These are phyloP conservation scores for Cardiospermum halicacabum DNA, from an alignment of 345 rosid genomes.

Conservation along the genomic window DNA sequence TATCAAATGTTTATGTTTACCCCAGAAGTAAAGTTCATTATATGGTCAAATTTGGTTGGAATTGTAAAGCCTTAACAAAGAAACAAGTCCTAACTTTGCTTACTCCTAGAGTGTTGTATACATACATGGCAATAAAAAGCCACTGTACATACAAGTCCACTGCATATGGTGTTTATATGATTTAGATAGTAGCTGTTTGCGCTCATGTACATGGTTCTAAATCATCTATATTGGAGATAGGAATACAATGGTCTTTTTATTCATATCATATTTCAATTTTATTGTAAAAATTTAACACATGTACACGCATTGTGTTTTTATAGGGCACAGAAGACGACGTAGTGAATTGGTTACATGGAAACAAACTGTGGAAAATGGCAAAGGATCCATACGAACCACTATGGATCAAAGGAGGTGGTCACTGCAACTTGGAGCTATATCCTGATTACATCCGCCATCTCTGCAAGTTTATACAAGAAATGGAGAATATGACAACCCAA, in stretches of 20 bases:
- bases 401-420: slow-evolving; percentile 99
- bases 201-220: background rate
- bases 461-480: slow-evolving; percentile 70
- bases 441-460: slow-evolving; percentile 91
- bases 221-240: background rate
- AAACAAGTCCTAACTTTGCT: no score
- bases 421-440: slow-evolving; percentile 93
- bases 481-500: slow-evolving; percentile 76
- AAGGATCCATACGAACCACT: slow-evolving; percentile 89
- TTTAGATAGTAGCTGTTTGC: background rate
- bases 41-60: no score
- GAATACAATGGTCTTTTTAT: no score
- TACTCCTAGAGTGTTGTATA: no score
- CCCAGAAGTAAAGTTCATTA: no score
- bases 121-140: no score
- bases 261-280: no score
- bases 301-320: background rate
- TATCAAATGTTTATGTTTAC: no score
- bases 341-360: slow-evolving; percentile 94
- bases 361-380: slow-evolving; percentile 85
- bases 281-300: no score
- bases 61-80: no score
- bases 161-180: background rate
- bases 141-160: background rate
- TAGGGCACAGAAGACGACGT: slow-evolving; percentile 99